A percentile compares a stretch with the other conserved stretches of the same genome.
These are phyloP conservation scores for Petunia hybrid DNA, from an alignment of 305 asterid genomes.

Conservation along the genomic window DNA sequence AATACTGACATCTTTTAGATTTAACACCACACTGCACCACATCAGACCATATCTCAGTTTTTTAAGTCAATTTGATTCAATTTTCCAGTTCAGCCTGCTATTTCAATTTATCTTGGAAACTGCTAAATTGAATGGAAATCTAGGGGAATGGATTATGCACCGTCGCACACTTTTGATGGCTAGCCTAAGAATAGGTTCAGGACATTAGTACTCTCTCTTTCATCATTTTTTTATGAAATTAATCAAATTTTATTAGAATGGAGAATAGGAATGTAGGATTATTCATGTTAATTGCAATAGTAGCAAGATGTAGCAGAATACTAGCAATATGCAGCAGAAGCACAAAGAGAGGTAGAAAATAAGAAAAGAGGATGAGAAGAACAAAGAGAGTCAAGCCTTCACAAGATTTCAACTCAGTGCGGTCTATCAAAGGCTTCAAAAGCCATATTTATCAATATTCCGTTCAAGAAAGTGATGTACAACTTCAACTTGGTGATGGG, in stretches of 20 bases:
- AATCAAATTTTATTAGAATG: neutral
- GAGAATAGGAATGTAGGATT: neutral
- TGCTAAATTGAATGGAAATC: conserved; percentile 6
- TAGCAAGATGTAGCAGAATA: conserved; percentile 21
- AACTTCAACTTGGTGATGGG: neutral
- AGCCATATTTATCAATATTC: conserved; percentile 13
- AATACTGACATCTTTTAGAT: neutral
- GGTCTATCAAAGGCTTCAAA: neutral
- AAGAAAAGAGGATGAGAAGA: neutral
- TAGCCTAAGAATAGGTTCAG: neutral
- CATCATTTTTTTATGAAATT: neutral
- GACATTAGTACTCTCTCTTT: neutral
- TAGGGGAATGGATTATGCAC: conserved; percentile 1
- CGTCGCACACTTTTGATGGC: neutral
- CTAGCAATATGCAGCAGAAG: conserved; percentile 17
- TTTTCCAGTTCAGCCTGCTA: neutral
- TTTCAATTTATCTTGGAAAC: neutral
- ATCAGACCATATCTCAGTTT: neutral
- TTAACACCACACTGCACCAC: conserved; percentile 18
- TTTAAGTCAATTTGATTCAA: neutral
- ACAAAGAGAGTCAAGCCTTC: conserved; percentile 9
- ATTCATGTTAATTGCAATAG: neutral
- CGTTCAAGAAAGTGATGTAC: neutral
- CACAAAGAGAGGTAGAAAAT: neutral
- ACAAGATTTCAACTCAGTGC: neutral